Conservation (phyloP, 2,329 filamentous ascomycete genomes). For the Alternaria gansuensis region DNA sequence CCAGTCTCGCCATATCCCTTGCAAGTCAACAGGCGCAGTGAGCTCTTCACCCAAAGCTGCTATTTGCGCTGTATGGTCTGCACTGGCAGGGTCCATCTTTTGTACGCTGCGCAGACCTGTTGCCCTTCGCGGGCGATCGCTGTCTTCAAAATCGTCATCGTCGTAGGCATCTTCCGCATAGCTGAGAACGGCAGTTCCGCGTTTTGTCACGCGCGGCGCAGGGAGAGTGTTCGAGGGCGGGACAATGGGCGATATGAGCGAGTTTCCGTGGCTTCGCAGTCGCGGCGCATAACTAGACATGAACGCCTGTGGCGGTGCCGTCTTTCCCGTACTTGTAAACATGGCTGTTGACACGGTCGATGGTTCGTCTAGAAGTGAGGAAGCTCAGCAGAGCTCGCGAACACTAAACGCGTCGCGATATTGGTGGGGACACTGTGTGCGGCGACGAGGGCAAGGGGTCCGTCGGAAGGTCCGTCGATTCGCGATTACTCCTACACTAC, state of each 20-base stretch:
- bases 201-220: conserved; percentile 88
- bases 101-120: conserved; percentile 81
- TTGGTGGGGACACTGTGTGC: conserved; percentile 9
- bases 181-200: conserved; percentile 95
- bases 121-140: conserved; percentile 74
- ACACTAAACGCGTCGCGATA: conserved; percentile 45
- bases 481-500: conserved; percentile 17
- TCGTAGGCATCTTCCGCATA: conserved; percentile 97
- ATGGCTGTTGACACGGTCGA: conserved; percentile 44
- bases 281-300: conserved; percentile 91
- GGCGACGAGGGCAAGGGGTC: conserved; percentile 9
- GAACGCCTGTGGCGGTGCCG: conserved; percentile 79
- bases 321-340: conserved; percentile 53
- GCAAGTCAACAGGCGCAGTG: conserved; percentile 77
- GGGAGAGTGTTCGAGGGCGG: conserved; percentile 73
- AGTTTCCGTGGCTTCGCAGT: conserved; percentile 89
- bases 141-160: conserved; percentile 77
- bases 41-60: conserved; percentile 88
- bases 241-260: conserved; percentile 84
- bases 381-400: conserved; percentile 45
- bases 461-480: conserved; percentile 9
- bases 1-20: conserved; percentile 95
- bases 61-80: conserved; percentile 69
- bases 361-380: conserved; percentile 31
- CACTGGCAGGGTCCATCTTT: conserved; percentile 71